A percentile compares a stretch with the other conserved stretches of the same genome.
phyloP scores from a whole-genome alignment of 345 rosid species.

The Streptanthus diversifolius region DNA sequence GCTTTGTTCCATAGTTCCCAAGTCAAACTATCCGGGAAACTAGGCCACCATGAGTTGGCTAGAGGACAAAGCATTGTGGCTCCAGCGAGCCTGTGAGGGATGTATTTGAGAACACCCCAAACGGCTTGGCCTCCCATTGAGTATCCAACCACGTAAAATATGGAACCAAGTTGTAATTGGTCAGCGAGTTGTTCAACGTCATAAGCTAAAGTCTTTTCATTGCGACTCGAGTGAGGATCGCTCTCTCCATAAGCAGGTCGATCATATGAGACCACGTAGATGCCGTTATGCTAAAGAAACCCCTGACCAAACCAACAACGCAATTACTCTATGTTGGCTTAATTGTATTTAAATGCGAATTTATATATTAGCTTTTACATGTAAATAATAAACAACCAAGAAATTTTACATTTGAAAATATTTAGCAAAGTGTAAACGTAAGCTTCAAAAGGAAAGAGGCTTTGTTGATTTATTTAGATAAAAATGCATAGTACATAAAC shows the following conservation, averaged over 20 bases:
- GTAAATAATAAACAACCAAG: too few relatives aligned
- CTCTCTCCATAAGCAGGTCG: slow-evolving; percentile 63
- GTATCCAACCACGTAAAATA: slow-evolving; percentile 50
- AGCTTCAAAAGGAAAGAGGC: too few relatives aligned
- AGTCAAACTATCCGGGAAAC: slow-evolving; percentile 48
- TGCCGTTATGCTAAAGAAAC: slow-evolving; percentile 56
- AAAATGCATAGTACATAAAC: too few relatives aligned
- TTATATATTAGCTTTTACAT: too few relatives aligned
- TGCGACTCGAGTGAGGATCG: slow-evolving; percentile 25
- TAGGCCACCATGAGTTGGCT: slow-evolving; percentile 58
- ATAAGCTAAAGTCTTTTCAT: slow-evolving; percentile 66
- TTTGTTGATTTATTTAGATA: too few relatives aligned
- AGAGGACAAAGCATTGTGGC: slow-evolving; percentile 49
- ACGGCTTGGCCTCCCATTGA: slow-evolving; percentile 43
- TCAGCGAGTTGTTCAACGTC: slow-evolving; percentile 88
- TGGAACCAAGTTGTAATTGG: slow-evolving; percentile 68
- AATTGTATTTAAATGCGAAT: too few relatives aligned
- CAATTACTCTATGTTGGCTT: neutral
- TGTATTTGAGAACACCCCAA: slow-evolving; percentile 67
- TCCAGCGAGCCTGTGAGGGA: slow-evolving; percentile 62
- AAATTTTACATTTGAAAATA: too few relatives aligned
- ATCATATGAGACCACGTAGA: slow-evolving; percentile 68
- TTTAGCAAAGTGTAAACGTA: too few relatives aligned
- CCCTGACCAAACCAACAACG: slow-evolving; percentile 43
- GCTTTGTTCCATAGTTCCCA: slow-evolving; percentile 48